phyloP scores from a whole-genome alignment of 1,139 yeast species.

The Pichia terricola region DNA sequence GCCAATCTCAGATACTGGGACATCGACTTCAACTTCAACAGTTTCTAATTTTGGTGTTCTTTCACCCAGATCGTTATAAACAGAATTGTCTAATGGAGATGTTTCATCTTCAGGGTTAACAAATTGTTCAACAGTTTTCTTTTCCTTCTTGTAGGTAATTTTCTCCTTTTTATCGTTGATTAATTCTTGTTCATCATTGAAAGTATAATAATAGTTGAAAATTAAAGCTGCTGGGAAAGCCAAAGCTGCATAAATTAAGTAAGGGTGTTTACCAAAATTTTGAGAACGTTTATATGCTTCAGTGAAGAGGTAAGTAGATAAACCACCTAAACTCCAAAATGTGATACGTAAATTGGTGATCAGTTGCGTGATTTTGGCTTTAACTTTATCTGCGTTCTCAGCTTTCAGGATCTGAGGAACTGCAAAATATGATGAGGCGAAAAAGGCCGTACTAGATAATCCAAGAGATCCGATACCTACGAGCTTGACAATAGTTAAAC shows the following conservation, averaged over 20 bases:
- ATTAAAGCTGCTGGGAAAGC: constrained; percentile 34
- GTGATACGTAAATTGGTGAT: constrained; percentile 26
- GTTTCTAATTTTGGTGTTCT: constrained; percentile 20
- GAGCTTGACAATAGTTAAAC: constrained; percentile 41
- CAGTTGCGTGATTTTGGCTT: constrained; percentile 17
- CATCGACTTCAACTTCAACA: constrained; percentile 26
- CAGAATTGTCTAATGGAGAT: constrained; percentile 41
- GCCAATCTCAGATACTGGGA: constrained; percentile 25
- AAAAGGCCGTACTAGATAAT: constrained; percentile 34
- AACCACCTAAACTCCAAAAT: constrained; percentile 29
- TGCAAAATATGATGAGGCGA: constrained; percentile 29
- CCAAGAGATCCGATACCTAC: constrained; percentile 47
- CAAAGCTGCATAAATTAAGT: constrained; percentile 45
- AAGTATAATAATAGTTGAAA: constrained; percentile 23
- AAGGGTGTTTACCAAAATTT: constrained; percentile 42
- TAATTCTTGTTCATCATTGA: constrained; percentile 18
- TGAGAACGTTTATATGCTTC: constrained; percentile 37
- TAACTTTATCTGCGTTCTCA: constrained; percentile 4
- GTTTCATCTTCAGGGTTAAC: constrained; percentile 22
- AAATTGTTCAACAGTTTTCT: constrained; percentile 13
- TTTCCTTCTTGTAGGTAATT: constrained; percentile 16
- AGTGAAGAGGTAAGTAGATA: constrained; percentile 33
- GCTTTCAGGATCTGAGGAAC: constrained; percentile 26
- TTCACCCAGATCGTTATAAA: constrained; percentile 37
- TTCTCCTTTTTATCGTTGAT: constrained; percentile 14